Evolutionary conservation across 2,329 filamentous ascomycete genomes (phyloP), one percentile per base, ranked within the genome.

Genomic region (Ascocoryne sarcoides): DNA sequence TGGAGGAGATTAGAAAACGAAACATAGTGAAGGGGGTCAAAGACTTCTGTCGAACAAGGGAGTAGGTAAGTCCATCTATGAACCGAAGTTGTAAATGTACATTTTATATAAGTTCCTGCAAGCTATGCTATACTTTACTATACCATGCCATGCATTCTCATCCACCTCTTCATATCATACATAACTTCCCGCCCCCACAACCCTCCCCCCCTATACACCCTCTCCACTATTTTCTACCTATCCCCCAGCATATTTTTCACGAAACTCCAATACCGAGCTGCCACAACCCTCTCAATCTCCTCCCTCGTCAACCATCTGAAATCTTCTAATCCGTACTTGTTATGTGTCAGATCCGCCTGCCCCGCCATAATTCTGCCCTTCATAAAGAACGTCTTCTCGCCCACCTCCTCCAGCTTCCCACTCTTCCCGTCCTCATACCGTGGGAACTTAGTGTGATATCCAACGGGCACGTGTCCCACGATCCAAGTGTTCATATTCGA

Each of bases 401-500:
- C 87, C 42, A 71, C 63, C 50, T 61, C 53, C 43, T 62, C 56
- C 33, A 70, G 54, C 2, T 44, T 16, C 17, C 14, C 20, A 16
- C 15, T 28, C 19, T 18, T 19, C n/a, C 18, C 20, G 3, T 31
- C 21, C 33, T 61, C 60, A 57, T 71, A 65, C 52, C 63, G 58
- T 52, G 71, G 71, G 47, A 76, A 66, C 46, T 67, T 67, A 51
- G 84, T 70, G 57, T 84, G 66, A 65, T 95, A 84, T 18, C 89
- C 90, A 43, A 95, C 75, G 9, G 92, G 92, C 43, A 84, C 83
- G 55, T 88, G 88, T 45, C 88, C 90, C 37, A 98, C 84, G 53
- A 96, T 77, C 89, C 92, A 98, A 40, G 88, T 95, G 69, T 96
- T 96, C 89, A 98, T 96, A 71, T 98, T 93, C 46, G 84, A 67